Evolutionary conservation across 257 asterid genomes (phyloP), one percentile per base, ranked within the genome.

Genomic region (Voacanga thouarsii): DNA sequence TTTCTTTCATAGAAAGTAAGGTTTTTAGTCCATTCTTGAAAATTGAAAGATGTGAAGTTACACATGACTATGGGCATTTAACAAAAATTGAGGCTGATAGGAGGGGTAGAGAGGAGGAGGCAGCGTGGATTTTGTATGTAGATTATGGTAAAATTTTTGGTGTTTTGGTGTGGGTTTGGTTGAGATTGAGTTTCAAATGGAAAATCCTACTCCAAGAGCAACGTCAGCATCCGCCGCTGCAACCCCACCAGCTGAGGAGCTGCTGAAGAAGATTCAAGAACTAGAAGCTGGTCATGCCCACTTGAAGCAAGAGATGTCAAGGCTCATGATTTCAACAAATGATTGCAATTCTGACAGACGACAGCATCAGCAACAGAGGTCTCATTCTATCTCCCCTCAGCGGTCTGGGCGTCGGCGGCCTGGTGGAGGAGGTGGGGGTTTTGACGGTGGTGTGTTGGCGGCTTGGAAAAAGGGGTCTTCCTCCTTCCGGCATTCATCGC

Each of bases 201-300:
- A 68, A 41, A 68, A 68, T 68, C 73, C 73, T 67, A 67, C 72
- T 67, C 72, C 72, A 39, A 67, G 80, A 78, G 51, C 89, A 30
- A 72, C 85, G 44, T 73, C 84, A 19, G 72, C 82, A 74, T 56
- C 81, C 55, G 77, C 81, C 28, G 74, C 83, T 55, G 57, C 81
- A 33, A 5, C 75, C 43, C 87, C 94, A 12, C 94, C 96, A 65
- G 84, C 96, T 28, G 97, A 95, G 89, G 96, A 88, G 84, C 88
- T 92, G 68, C 79, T 91, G 85, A 91, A 91, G 96, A 95, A 91
- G 92, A 95, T 95, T 75, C 88, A 86, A 41, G 96, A 95, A 68
- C 84, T 95, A 39, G 98, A 95, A 80, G 78, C 87, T 64, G 94
- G 96, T 7, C 99, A 92, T 83, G 95, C 90, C 8, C 95, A 84